phyloP scores from a whole-genome alignment of 108 stramenopile species.

The Pelagomonas calceolata region DNA sequence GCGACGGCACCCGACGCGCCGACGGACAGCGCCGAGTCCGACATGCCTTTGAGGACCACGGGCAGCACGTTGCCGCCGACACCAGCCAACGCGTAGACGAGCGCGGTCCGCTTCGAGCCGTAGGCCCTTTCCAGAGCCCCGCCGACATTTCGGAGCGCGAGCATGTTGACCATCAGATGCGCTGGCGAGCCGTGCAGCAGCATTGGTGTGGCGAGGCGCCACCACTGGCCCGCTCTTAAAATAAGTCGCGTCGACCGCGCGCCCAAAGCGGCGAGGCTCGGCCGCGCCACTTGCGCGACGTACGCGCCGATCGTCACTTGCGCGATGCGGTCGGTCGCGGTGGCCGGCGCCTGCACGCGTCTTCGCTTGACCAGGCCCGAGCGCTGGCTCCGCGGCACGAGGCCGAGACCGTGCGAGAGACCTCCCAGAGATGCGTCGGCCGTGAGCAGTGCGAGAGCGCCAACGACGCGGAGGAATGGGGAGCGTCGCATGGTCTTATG shows the following conservation, averaged over 20 bases:
- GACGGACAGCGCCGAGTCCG: constrained; percentile 4
- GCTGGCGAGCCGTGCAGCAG: constrained; percentile 36
- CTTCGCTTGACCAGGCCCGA: no score
- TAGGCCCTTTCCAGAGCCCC: constrained; percentile 19
- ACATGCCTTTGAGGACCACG: constrained; percentile 5
- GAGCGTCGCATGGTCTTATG: no score
- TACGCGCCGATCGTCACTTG: no score
- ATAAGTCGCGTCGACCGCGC: constrained; percentile 25
- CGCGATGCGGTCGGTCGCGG: no score
- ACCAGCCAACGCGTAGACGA: constrained; percentile 21
- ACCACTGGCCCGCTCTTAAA: constrained; percentile 28
- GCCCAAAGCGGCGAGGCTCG: constrained; percentile 15
- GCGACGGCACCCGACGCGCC: constrained; percentile 33
- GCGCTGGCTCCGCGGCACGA: no score
- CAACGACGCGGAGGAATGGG: no score
- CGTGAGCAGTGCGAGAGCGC: no score
- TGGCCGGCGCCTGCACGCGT: no score
- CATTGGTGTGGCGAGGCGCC: constrained; percentile 33
- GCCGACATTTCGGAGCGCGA: constrained; percentile 23
- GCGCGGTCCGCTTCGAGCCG: constrained; percentile 15
- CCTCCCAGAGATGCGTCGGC: no score
- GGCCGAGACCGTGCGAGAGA: no score
- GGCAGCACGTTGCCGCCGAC: constrained; percentile 23
- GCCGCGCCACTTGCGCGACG: no score
- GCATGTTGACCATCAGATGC: constrained; percentile 34